Evolutionary conservation across 73 alveolate species (phyloP).

Genomic region (Blepharisma japonicum): DNA sequence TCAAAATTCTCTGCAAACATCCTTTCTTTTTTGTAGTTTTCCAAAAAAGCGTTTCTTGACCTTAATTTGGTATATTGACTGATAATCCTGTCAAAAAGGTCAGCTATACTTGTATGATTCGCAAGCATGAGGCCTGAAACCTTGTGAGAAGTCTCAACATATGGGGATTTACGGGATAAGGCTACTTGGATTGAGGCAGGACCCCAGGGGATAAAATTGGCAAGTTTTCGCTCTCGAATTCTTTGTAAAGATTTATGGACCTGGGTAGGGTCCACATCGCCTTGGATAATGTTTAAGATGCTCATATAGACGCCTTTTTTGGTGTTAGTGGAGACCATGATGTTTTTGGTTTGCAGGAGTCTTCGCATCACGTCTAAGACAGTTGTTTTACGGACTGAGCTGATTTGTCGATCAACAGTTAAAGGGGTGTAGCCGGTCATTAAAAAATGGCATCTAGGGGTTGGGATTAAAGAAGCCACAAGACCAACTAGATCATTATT

Average conservation of each 20-base stretch:
- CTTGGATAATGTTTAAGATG: conserved; percentile 97
- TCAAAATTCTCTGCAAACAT: conserved; percentile 64
- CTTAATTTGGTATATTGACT: conserved; percentile 82
- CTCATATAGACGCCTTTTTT: conserved; percentile 93
- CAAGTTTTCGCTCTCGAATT: conserved; percentile 93
- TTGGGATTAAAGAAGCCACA: conserved; percentile 97
- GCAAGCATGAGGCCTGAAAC: conserved; percentile 99
- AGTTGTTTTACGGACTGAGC: conserved; percentile 95
- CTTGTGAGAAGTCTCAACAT: conserved; percentile 92
- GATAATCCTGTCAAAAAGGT: conserved; percentile 78
- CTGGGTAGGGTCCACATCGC: conserved; percentile 99
- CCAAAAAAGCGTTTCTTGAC: conserved; percentile 92
- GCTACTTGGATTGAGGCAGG: conserved; percentile 99
- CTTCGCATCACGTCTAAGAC: conserved; percentile 97
- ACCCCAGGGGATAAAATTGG: conserved; percentile 99
- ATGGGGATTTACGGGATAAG: conserved; percentile 86
- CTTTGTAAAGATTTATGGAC: conserved; percentile 97
- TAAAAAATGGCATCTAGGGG: conserved; percentile 98
- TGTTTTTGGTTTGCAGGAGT: conserved; percentile 96
- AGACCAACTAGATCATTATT: conserved; percentile 97
- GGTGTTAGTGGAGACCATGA: conserved; percentile 91
- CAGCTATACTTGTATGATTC: conserved; percentile 93
- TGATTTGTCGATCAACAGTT: conserved; percentile 72
- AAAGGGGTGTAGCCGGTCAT: conserved; percentile 99
- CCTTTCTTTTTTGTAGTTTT: conserved; percentile 79